Base-by-base conservation (phyloP, 768 basidiomycete species). In the Mycena leptocephala region DNA sequence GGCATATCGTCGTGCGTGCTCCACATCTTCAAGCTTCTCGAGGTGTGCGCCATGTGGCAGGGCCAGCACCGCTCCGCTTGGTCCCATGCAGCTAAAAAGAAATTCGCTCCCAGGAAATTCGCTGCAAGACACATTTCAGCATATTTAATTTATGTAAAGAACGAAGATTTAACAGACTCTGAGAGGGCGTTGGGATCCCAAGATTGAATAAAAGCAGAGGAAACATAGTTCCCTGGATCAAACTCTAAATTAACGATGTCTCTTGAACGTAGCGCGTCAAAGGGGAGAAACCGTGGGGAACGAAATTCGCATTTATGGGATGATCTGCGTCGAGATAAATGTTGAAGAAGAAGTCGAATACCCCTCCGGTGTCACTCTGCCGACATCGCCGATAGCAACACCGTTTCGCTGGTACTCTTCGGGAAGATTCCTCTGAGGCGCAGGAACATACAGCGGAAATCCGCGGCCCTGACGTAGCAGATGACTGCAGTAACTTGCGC, bases 321-420 rank as follows among this genome's bases (percentile, higher is more conserved):
- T 51, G 8, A 14, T 33, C 43, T 22, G 43, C n/a, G 16, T 5
- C 16, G n/a, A 82, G 68, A 43, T 82, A 83, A 24, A 85, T 74
- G 67, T 85, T 86, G 78, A 86, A 87, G 33, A 86, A 81, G 41
- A 82, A 76, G 37, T 84, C 84, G 33, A 86, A 86, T 13, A 72
- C 72, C 41, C 85, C 41, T 79, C 78, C 20, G 79, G 79, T 18
- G 83, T 79, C 16, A 86, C 70, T 20, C 84, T 75, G 11, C 84
- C 83, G 20, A 86, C 83, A 48, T 86, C 86, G 6, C 86, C 85
- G 55, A 86, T 84, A 24, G 69, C 76, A 43, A 83, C 77, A 0
- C 84, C 85, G 20, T 73, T 56, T 6, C 74, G 73, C 65, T 65
- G 76, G 55, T 81, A 80, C 48, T 79, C 80, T 1, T 48, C 56